Evolutionary conservation across 768 basidiomycete species (phyloP).

Genomic region (Mycena sanguinolenta): DNA sequence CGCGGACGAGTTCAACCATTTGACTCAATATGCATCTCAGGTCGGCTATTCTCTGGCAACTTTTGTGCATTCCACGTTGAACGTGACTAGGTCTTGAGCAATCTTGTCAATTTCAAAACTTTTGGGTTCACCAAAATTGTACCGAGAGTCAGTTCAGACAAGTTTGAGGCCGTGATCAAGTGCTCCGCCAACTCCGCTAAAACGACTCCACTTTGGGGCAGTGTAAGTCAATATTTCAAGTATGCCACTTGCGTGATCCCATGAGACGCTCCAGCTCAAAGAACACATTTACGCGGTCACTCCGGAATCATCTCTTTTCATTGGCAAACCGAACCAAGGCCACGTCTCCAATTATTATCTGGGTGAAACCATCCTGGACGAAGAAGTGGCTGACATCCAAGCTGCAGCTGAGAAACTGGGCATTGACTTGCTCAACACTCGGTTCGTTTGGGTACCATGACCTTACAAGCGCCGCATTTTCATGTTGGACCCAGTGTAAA

Average conservation of each 20-base stretch:
- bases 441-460: slow-evolving; percentile 55
- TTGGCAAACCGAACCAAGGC: slow-evolving; percentile 84
- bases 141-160: slow-evolving; percentile 72
- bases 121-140: slow-evolving; percentile 92
- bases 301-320: slow-evolving; percentile 77
- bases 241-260: neutral
- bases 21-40: slow-evolving; percentile 82
- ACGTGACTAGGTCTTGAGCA: slow-evolving; percentile 62
- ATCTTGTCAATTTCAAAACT: slow-evolving; percentile 81
- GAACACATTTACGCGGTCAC: slow-evolving; percentile 77
- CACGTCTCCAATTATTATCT: slow-evolving; percentile 91
- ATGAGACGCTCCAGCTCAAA: slow-evolving; percentile 63
- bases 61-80: slow-evolving; percentile 11
- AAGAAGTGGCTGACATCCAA: slow-evolving; percentile 84
- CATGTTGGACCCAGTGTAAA: slow-evolving; percentile 62
- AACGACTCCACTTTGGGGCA: slow-evolving; percentile 72
- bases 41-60: slow-evolving; percentile 50
- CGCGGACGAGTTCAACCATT: slow-evolving; percentile 73
- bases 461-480: slow-evolving; percentile 12
- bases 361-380: slow-evolving; percentile 78
- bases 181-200: slow-evolving; percentile 70
- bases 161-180: slow-evolving; percentile 74
- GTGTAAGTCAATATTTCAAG: slow-evolving; percentile 53
- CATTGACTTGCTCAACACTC: slow-evolving; percentile 86
- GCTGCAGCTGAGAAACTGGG: slow-evolving; percentile 79